Conservation (phyloP, 2,329 filamentous ascomycete genomes). For the Exophiala bonariae region DNA sequence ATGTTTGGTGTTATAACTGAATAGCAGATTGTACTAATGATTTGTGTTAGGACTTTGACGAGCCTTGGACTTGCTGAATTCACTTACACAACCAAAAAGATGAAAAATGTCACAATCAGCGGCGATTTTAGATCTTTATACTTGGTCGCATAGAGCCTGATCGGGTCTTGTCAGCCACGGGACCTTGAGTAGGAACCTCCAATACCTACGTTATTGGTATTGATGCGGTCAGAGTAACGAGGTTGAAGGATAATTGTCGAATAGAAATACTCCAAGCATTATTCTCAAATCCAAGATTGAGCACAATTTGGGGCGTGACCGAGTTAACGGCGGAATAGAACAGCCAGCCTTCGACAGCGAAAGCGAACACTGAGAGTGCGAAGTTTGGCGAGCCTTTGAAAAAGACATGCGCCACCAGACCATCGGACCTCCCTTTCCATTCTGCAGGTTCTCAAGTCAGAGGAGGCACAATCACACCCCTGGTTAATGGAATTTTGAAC, state of each 20-base stretch:
- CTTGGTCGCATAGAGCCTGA: constrained; percentile 45
- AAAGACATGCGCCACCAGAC: constrained; percentile 58
- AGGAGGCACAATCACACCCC: too few relatives aligned
- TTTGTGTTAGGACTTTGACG: constrained; percentile 28
- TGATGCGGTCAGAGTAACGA: constrained; percentile 42
- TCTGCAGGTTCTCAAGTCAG: constrained; percentile 38
- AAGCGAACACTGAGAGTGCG: constrained; percentile 55
- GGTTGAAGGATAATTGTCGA: constrained; percentile 47
- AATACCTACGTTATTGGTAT: constrained; percentile 43
- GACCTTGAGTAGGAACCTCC: background rate
- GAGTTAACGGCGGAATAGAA: constrained; percentile 57
- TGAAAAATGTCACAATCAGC: constrained; percentile 46
- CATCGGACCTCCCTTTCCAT: constrained; percentile 56
- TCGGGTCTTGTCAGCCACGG: constrained; percentile 8
- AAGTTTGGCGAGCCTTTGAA: constrained; percentile 57
- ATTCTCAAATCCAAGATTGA: constrained; percentile 50
- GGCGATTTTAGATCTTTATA: constrained; percentile 52
- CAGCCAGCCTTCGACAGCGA: constrained; percentile 60
- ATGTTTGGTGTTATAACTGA: constrained; percentile 45
- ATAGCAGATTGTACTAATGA: constrained; percentile 42
- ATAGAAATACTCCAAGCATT: constrained; percentile 50
- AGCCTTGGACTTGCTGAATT: background rate
- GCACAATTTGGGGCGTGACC: constrained; percentile 49
- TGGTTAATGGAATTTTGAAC: background rate
- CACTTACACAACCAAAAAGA: constrained; percentile 50